Conservation (phyloP, 2,329 filamentous ascomycete genomes). For the Epichloe bromicola region DNA sequence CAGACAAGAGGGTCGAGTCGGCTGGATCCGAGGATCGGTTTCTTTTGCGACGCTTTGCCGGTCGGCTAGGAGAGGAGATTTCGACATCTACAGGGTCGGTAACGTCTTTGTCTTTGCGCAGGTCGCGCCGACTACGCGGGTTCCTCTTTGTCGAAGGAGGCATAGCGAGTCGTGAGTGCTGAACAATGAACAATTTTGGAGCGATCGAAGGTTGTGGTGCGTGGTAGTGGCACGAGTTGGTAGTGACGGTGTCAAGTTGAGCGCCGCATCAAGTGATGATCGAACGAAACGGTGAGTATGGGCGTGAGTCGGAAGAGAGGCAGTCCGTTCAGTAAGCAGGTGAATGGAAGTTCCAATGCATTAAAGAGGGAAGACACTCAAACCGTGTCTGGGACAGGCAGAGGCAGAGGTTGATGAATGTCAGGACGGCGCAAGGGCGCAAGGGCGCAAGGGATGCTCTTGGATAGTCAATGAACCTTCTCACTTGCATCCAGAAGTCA, state of each 20-base stretch:
- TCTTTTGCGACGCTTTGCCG: conserved; percentile 53
- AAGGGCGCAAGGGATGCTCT: neutral
- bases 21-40: conserved; percentile 14
- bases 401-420: neutral
- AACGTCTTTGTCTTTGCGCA: conserved; percentile 23
- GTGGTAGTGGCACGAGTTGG: neutral
- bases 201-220: neutral
- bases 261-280: neutral
- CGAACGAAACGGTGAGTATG: neutral
- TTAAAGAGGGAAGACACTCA: neutral
- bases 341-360: neutral
- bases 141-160: conserved; percentile 25
- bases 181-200: neutral
- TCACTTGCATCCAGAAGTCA: neutral
- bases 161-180: conserved; percentile 13
- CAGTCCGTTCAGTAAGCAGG: neutral
- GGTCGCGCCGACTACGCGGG: conserved; percentile 25
- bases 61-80: conserved; percentile 46
- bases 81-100: conserved; percentile 26
- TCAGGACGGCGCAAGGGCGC: neutral
- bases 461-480: neutral
- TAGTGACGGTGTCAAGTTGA: neutral
- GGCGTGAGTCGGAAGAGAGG: neutral
- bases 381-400: no score
- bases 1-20: conserved; percentile 8